Evolutionary conservation across 805 yeast genomes (phyloP), one percentile per base, ranked within the genome.

Genomic region (Saturnispora halmiae): DNA sequence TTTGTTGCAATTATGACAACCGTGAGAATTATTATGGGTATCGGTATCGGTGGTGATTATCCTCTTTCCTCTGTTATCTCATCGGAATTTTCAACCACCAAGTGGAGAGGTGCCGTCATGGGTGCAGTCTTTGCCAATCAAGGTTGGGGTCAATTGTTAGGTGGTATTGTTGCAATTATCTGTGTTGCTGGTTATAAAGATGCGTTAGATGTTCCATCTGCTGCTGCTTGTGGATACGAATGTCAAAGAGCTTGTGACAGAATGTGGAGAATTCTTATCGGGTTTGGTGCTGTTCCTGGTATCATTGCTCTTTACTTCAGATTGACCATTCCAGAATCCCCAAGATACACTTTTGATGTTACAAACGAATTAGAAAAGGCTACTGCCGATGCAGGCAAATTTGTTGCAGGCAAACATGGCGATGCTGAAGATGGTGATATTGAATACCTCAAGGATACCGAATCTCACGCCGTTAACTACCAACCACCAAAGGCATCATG

Each of bases 21-120:
- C 56, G 79, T 77, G 67, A 82, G 96, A 76, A 79, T 86, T 50
- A 57, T 86, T 48, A 81, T 79, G 85, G 96, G 96, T 72, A 80
- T 87, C 54, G 96, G 96, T 77, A 87, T 86, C 53, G 96, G 96
- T 69, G 96, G 95, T 73, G 96, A 86, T 68, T 86, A 86, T 63
- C 95, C 96, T 51, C 72, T 87, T 55, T 84, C 95, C 14, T 84
- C 95, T n/a, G 81, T 86, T 61, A 86, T 86, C 50, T 81, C 95
- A 8, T 80, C 95, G 44, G 96, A 86, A 69, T 86, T 86, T 56
- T 74, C 95, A 21, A 84, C 95, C 45, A 86, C 95, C 51, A 85
- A 82, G 64, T 86, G 95, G 94, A 83, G 96, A 78, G 96, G 96
- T 73, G 95, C 95, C 50, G 85, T 85, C 54, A 86, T 86, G 95